phyloP scores from a whole-genome alignment of 257 asterid genomes.

The Salvia rosmarinus region DNA sequence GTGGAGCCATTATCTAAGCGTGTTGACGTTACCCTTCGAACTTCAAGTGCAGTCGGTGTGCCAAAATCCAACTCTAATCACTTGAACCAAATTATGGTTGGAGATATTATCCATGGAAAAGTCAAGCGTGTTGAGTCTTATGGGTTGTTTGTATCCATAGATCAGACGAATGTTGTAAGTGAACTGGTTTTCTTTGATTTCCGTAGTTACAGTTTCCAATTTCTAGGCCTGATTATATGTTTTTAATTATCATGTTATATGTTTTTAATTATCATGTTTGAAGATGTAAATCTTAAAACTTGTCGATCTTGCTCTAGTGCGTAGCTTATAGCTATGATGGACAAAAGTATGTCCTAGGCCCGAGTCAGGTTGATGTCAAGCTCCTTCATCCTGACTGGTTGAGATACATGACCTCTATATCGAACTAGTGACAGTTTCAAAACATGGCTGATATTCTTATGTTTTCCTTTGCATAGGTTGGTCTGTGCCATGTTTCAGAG shows the following conservation, averaged over 20 bases:
- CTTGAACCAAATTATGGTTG: constrained; percentile 56
- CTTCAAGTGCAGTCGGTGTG: constrained; percentile 48
- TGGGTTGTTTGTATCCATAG: constrained; percentile 83
- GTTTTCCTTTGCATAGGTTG: constrained; percentile 61
- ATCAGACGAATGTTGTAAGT: constrained; percentile 71
- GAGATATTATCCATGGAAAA: constrained; percentile 74
- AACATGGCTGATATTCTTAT: constrained; percentile 33
- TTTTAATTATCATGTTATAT: constrained; percentile 4
- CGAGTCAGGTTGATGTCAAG: background rate
- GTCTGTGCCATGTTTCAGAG: constrained; percentile 94
- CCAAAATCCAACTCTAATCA: constrained; percentile 51
- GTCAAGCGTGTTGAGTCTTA: constrained; percentile 78
- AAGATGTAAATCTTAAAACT: constrained; percentile 13
- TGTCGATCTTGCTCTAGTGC: constrained; percentile 1
- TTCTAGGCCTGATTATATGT: background rate
- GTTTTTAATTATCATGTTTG: background rate
- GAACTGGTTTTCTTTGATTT: constrained; percentile 16
- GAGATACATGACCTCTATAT: background rate
- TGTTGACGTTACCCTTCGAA: constrained; percentile 81
- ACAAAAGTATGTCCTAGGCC: constrained; percentile 1
- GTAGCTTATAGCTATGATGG: constrained; percentile 1
- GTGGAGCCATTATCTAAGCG: constrained; percentile 92
- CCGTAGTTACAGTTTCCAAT: background rate
- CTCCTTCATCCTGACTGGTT: background rate
- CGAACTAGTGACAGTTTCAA: background rate